Conservation (phyloP, 2,329 filamentous ascomycete genomes). For the Pestalotiopsis sp. region DNA sequence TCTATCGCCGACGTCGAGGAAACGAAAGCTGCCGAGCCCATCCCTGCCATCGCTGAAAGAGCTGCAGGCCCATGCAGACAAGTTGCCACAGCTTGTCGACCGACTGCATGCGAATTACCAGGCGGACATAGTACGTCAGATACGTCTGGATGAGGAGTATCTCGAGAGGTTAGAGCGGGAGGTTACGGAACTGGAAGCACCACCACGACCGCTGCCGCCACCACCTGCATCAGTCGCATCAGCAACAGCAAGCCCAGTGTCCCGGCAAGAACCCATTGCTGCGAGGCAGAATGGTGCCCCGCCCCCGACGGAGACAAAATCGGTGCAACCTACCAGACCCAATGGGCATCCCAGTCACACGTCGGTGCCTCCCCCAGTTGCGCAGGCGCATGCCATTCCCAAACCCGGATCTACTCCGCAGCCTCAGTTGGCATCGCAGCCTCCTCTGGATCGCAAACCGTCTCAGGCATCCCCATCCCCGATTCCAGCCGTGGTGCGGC, state of each 20-base stretch:
- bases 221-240: conserved; percentile 14
- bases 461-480: conserved; percentile 27
- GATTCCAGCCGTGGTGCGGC: conserved; percentile 20
- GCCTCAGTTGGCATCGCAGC: conserved; percentile 21
- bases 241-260: conserved; percentile 23
- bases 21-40: conserved; percentile 74
- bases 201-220: neutral
- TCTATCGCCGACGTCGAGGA: conserved; percentile 62
- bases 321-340: conserved; percentile 16
- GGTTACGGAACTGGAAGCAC: conserved; percentile 66
- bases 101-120: conserved; percentile 77
- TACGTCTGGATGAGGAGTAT: conserved; percentile 73
- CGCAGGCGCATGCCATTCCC: conserved; percentile 5
- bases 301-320: conserved; percentile 17
- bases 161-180: conserved; percentile 68
- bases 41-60: conserved; percentile 67
- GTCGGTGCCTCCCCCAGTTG: conserved; percentile 15
- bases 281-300: conserved; percentile 10
- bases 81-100: conserved; percentile 71
- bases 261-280: conserved; percentile 19
- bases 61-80: conserved; percentile 65
- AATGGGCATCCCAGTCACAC: conserved; percentile 24
- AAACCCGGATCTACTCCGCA: conserved; percentile 15
- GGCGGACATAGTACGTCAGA: conserved; percentile 67
- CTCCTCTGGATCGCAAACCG: conserved; percentile 24